phyloP scores from a whole-genome alignment of 768 basidiomycete genomes.

The Pholiota microspora region DNA sequence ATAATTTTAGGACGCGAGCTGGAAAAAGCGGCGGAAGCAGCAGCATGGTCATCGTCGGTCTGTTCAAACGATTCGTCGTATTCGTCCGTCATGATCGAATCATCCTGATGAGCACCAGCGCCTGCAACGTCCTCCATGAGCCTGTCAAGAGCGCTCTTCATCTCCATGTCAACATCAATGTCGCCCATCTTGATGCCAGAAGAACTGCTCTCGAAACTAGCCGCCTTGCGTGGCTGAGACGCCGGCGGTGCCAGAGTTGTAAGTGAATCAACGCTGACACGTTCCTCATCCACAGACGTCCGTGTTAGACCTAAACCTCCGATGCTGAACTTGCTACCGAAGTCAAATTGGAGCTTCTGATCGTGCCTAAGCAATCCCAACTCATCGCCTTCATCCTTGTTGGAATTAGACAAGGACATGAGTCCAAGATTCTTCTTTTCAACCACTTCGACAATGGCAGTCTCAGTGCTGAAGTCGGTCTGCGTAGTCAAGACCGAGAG shows the following conservation, averaged over 20 bases:
- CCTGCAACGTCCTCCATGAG: conserved; percentile 70
- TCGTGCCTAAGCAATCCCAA: conserved; percentile 27
- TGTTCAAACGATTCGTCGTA: conserved; percentile 38
- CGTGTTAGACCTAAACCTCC: conserved; percentile 32
- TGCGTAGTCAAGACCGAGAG: conserved; percentile 37
- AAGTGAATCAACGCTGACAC: conserved; percentile 1
- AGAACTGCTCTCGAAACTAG: conserved; percentile 24
- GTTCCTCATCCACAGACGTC: conserved; percentile 14
- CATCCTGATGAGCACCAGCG: conserved; percentile 35
- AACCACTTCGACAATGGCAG: conserved; percentile 46
- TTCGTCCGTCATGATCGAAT: conserved; percentile 41
- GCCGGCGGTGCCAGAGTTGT: conserved; percentile 1
- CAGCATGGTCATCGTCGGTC: conserved; percentile 21
- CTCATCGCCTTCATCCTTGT: conserved; percentile 26
- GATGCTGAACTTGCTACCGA: conserved; percentile 46
- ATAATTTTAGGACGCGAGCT: conserved; percentile 29
- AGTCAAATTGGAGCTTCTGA: conserved; percentile 38
- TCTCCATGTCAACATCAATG: conserved; percentile 63
- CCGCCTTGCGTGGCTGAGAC: conserved; percentile 10
- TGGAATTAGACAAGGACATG: conserved; percentile 14
- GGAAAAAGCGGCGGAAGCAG: conserved; percentile 10
- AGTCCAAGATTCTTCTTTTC: conserved; percentile 36
- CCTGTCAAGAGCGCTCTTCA: conserved; percentile 70
- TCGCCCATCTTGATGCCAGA: conserved; percentile 42
- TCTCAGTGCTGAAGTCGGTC: conserved; percentile 47